These are phyloP conservation scores for Starmerella riodocensis DNA, from an alignment of 805 yeast species.

Conservation along the genomic window DNA sequence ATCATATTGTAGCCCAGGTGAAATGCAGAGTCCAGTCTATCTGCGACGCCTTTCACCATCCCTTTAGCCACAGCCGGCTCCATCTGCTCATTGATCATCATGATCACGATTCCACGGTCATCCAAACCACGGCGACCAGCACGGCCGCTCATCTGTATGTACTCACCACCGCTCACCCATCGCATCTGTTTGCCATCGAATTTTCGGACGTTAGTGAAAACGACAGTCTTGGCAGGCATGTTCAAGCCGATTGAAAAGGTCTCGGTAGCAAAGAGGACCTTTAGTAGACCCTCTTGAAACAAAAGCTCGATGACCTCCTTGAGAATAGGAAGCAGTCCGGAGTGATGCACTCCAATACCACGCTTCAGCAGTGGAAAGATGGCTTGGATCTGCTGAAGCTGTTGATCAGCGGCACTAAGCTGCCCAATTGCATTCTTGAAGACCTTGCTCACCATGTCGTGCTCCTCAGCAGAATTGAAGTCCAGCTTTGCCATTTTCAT, in stretches of 20 bases:
- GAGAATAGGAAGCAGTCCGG: slow-evolving; percentile 84
- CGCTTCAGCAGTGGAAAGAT: slow-evolving; percentile 77
- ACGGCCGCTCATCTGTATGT: slow-evolving; percentile 98
- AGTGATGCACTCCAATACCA: slow-evolving; percentile 98
- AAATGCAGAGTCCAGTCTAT: slow-evolving; percentile 91
- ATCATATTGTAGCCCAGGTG: slow-evolving; percentile 97
- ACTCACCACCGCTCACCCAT: slow-evolving; percentile 99
- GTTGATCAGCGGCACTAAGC: slow-evolving; percentile 80
- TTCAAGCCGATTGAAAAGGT: slow-evolving; percentile 96
- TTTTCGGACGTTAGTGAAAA: slow-evolving; percentile 90
- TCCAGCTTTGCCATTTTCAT: slow-evolving; percentile 91
- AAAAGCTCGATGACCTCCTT: slow-evolving; percentile 92
- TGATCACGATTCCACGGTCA: slow-evolving; percentile 96
- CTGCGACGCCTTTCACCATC: slow-evolving; percentile 99
- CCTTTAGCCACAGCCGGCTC: slow-evolving; percentile 99
- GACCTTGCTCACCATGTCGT: slow-evolving; percentile 78
- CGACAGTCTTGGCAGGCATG: slow-evolving; percentile 99
- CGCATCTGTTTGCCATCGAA: slow-evolving; percentile 97
- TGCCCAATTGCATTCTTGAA: slow-evolving; percentile 80
- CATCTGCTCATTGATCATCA: slow-evolving; percentile 99
- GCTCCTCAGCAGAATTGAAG: slow-evolving; percentile 86
- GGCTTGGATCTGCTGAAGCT: slow-evolving; percentile 86
- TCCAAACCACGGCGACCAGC: slow-evolving; percentile 99
- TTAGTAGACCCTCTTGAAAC: slow-evolving; percentile 91
- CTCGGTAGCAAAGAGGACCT: slow-evolving; percentile 93